Evolutionary conservation across 768 basidiomycete genomes (phyloP).

Genomic region (Phaeotremella fagi): DNA sequence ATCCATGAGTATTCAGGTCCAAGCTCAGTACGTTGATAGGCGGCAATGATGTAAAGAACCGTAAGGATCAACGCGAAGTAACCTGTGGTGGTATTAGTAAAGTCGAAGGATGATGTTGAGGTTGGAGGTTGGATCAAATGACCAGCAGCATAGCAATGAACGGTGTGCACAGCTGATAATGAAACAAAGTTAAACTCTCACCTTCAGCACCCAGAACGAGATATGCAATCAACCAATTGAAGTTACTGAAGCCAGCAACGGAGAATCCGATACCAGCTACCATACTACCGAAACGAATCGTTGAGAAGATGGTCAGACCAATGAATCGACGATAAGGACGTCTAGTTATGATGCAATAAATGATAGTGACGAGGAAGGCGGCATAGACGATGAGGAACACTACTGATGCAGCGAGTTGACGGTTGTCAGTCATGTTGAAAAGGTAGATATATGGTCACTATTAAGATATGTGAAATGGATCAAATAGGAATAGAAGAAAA

Average conservation of each 20-base stretch:
- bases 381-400: constrained; percentile 6
- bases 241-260: background rate
- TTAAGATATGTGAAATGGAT: too few species aligned
- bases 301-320: background rate
- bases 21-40: background rate
- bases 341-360: background rate
- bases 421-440: too few species aligned
- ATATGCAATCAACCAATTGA: constrained; percentile 5
- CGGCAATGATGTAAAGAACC: background rate
- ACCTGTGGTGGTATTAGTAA: background rate
- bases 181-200: too few species aligned
- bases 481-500: too few species aligned
- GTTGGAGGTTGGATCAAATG: too few species aligned
- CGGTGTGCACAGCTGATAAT: too few species aligned
- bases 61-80: constrained; percentile 8
- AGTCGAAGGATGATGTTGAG: too few species aligned
- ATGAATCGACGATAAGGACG: constrained; percentile 1
- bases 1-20: constrained; percentile 4
- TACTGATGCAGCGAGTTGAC: constrained; percentile 3
- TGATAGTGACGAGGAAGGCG: background rate
- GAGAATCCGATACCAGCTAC: constrained; percentile 5
- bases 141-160: too few species aligned
- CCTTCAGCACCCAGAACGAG: constrained; percentile 6
- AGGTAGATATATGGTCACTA: too few species aligned
- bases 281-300: background rate